Base-by-base conservation (phyloP, 495 filamentous ascomycete species). In the Lepidopterella palustris region DNA sequence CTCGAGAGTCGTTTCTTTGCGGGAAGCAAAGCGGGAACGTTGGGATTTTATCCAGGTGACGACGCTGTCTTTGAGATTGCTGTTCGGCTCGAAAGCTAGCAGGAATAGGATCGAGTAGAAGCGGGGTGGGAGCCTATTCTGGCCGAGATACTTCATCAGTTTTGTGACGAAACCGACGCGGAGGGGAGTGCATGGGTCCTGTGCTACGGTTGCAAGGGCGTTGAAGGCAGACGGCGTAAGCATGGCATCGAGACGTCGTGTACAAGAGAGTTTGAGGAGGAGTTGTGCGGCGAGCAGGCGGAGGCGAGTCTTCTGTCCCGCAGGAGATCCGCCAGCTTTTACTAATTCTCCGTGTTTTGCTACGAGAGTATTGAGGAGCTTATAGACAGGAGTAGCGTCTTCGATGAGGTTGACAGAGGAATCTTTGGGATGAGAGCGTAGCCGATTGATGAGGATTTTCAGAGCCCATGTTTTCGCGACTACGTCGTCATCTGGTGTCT, bases 71-170 rank as follows among this genome's bases (percentile, higher is more conserved):
- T 84, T 86, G 71, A 95, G 79, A 13, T 78, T 76, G 1, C 69
- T 60, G 35, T 79, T 78, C 3, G 93, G 93, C 73, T 99, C 93
- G 64, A 90, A 96, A 1, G 93, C 92, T 58, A 90, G 84, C 28
- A 97, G 74, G 74, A 95, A 97, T 4, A 92, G 79, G 45, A 96
- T 83, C 5, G 86, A 86, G 69, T 95, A 95, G 80, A 90, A 99
- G 5, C 95, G 82, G 11, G 79, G 67, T 1, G 85, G 79, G 6
- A 99, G 80, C 61, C 82, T 84, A 31, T 76, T 74, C 21, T 83
- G 79, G 3, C 82, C 84, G 2, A 92, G 80, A 66, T 91, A 88
- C 74, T 96, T 97, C 70, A 93, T 92, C 26, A 99, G 76, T 58
- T 90, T 87, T 63, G 82, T 82, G 48, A 95, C 75, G 60, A 97